Evolutionary conservation across 1,139 yeast species (phyloP).

Genomic region (Kurtzmaniella quercitrusa): DNA sequence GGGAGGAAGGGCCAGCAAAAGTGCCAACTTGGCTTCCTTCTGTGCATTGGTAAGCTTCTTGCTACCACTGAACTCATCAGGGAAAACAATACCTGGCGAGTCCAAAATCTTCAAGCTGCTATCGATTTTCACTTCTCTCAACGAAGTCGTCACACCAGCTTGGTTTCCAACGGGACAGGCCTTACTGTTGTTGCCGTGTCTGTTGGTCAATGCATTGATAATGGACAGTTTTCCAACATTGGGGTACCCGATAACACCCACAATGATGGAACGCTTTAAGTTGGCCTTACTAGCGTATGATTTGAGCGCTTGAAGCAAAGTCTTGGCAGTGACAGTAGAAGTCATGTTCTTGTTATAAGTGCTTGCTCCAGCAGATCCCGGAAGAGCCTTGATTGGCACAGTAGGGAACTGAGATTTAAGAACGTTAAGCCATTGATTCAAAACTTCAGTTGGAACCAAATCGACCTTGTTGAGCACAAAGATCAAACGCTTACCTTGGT

Average conservation of each 20-base stretch:
- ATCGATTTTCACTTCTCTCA: conserved; percentile 91
- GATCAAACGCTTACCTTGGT: conserved; percentile 75
- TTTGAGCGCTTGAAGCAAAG: conserved; percentile 77
- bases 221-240: conserved; percentile 92
- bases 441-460: conserved; percentile 77
- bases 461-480: conserved; percentile 89
- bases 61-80: conserved; percentile 50
- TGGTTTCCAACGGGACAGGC: conserved; percentile 97
- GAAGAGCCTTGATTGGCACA: conserved; percentile 73
- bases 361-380: conserved; percentile 52
- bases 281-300: conserved; percentile 80
- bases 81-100: conserved; percentile 98
- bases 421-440: conserved; percentile 80
- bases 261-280: conserved; percentile 86
- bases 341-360: conserved; percentile 78
- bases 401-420: conserved; percentile 86
- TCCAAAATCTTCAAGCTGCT: conserved; percentile 84
- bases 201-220: conserved; percentile 81
- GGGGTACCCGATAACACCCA: conserved; percentile 96
- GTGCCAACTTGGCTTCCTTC: conserved; percentile 82
- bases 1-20: conserved; percentile 87
- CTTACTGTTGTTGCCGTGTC: conserved; percentile 64
- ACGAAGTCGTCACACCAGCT: conserved; percentile 92
- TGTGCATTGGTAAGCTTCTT: conserved; percentile 51
- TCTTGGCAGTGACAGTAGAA: conserved; percentile 65